phyloP scores from a whole-genome alignment of 805 yeast genomes.

The Metschnikowia baotianmanensis region DNA sequence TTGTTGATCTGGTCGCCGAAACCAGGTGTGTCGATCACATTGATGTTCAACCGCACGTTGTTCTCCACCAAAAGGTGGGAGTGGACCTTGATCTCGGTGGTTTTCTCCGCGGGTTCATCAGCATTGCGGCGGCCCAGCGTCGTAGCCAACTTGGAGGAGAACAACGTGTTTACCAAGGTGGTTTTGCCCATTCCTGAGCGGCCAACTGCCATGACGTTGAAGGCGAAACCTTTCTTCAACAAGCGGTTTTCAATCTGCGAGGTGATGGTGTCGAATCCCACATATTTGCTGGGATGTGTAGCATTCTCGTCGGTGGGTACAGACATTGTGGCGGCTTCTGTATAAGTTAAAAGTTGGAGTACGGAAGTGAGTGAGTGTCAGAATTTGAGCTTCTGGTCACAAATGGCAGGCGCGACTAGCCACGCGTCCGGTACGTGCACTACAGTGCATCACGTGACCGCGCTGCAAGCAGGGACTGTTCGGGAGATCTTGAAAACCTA shows the following conservation, averaged over 20 bases:
- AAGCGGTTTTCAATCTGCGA: slow-evolving; percentile 91
- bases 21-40: slow-evolving; percentile 95
- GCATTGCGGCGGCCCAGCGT: slow-evolving; percentile 69
- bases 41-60: slow-evolving; percentile 80
- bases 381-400: no score
- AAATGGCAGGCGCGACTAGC: no score
- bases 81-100: slow-evolving; percentile 77
- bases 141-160: slow-evolving; percentile 74
- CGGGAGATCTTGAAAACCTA: no score
- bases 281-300: slow-evolving; percentile 69
- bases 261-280: slow-evolving; percentile 96
- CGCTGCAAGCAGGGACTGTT: no score
- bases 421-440: no score
- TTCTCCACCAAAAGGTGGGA: slow-evolving; percentile 77
- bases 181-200: slow-evolving; percentile 90
- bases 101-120: slow-evolving; percentile 74
- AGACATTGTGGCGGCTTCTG: slow-evolving; percentile 15
- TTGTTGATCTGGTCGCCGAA: slow-evolving; percentile 96
- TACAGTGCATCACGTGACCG: no score
- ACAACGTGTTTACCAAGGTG: slow-evolving; percentile 86
- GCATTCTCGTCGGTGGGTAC: slow-evolving; percentile 18
- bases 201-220: slow-evolving; percentile 93
- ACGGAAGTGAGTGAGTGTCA: background rate
- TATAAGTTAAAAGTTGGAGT: background rate
- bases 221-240: slow-evolving; percentile 89